A percentile compares a stretch with the other conserved stretches of the same genome.
phyloP scores from a whole-genome alignment of 495 filamentous ascomycete genomes.

The Podospora australis region DNA sequence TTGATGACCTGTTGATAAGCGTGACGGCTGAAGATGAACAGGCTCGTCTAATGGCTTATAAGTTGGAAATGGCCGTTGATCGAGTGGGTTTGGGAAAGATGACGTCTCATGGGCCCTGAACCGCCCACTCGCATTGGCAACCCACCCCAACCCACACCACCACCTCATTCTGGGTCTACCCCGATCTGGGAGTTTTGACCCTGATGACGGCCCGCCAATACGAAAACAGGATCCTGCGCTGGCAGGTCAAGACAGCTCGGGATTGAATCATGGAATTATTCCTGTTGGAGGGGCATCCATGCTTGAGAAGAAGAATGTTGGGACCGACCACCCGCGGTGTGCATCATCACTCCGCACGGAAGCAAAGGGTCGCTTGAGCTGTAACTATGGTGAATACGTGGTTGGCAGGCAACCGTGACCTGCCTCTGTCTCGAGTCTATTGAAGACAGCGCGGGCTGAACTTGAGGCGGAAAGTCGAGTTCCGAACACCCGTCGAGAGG shows the following conservation, averaged over 20 bases:
- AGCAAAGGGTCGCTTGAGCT: no score
- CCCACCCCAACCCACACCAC: neutral
- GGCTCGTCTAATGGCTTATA: constrained; percentile 19
- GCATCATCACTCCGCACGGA: no score
- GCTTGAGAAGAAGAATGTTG: neutral
- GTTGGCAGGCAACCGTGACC: neutral
- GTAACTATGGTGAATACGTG: neutral
- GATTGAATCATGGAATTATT: constrained; percentile 1
- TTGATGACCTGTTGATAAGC: constrained; percentile 4
- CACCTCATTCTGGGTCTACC: constrained; percentile 7
- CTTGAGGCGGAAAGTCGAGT: no score
- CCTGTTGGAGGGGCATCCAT: neutral
- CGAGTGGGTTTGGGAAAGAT: constrained; percentile 25
- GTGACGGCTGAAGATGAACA: constrained; percentile 14
- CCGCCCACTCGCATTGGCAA: constrained; percentile 6
- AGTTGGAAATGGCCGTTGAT: constrained; percentile 7
- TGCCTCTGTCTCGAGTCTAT: neutral
- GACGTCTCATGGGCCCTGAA: no score
- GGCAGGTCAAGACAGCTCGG: neutral
- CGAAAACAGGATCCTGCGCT: constrained; percentile 22
- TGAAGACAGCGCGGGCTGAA: neutral
- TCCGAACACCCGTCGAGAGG: neutral
- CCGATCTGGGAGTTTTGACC: neutral
- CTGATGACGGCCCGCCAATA: constrained; percentile 19
- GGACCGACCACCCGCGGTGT: no score